These are phyloP conservation scores for Sarocladiaceae sp. DNA, from an alignment of 2,329 filamentous ascomycete species.

Conservation along the genomic window DNA sequence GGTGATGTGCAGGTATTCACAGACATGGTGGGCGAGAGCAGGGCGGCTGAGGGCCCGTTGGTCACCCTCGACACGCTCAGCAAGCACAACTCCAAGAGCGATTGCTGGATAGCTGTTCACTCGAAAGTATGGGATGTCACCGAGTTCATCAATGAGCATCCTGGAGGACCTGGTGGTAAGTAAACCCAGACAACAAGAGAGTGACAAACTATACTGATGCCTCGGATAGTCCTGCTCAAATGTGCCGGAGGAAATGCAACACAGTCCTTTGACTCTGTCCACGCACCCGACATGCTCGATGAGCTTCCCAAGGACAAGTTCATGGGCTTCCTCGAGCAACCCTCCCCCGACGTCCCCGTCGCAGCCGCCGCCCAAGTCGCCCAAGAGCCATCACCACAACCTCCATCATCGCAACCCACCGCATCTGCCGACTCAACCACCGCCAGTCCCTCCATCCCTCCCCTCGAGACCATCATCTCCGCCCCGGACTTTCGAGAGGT, in stretches of 20 bases:
- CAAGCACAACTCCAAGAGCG: conserved; percentile 37
- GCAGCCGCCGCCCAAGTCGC: neutral
- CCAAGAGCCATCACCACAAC: neutral
- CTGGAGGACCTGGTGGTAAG: conserved; percentile 28
- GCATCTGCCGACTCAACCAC: conserved; percentile 10
- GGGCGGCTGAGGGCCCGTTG: neutral
- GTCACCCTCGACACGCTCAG: conserved; percentile 31
- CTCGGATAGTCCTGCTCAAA: conserved; percentile 39
- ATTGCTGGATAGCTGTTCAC: conserved; percentile 65
- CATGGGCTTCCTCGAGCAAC: conserved; percentile 39
- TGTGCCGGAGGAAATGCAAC: conserved; percentile 50
- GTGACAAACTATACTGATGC: no score
- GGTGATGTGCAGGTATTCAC: neutral
- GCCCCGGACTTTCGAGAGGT: conserved; percentile 42
- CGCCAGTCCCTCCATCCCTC: conserved; percentile 20
- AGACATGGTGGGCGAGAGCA: neutral
- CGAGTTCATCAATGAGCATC: conserved; percentile 46
- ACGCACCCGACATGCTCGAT: conserved; percentile 35
- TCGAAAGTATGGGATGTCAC: conserved; percentile 64
- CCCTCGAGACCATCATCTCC: conserved; percentile 39
- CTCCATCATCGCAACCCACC: neutral
- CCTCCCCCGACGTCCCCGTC: conserved; percentile 28
- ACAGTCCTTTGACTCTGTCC: conserved; percentile 43
- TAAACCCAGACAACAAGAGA: no score
- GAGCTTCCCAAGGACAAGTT: conserved; percentile 38